Base-by-base conservation (phyloP, 163 green algal species). In the Picocystis sp. region DNA sequence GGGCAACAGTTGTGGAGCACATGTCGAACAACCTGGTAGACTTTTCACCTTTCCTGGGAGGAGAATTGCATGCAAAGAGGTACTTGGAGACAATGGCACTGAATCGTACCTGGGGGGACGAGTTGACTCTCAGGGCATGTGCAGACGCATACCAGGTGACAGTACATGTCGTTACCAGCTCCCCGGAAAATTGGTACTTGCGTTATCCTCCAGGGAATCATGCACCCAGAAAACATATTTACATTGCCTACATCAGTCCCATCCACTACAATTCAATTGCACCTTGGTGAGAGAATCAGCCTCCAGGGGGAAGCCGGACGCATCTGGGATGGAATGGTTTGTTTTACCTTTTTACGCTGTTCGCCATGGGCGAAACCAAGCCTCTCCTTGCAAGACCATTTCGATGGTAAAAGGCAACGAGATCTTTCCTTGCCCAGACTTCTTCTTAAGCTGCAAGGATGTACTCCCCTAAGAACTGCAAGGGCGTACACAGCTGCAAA, bases 191-290 rank as follows among this genome's bases (percentile, higher is more conserved):
- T 55, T 82, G 74, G 74, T 75, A 43, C 43, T 52, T 46, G 35
- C 17, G n/a, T 17, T 10, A 15, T 33, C 23, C 24, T 33, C 35
- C 2, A 25, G 24, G 22, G 14, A 3, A n/a, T 50, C 3, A 22
- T 3, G 29, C 3, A 38, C 29, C 29, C 15, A n/a, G 2, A 12
- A 44, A 47, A 1, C 12, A 35, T 13, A 12, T 52, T 11, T 88
- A 88, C 70, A 75, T 82, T 21, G 65, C 73, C 2, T 73, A 73
- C 21, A 66, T 56, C 22, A n/a, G 42, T 3, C 57, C 57, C 21
- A 45, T 86, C 5, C 78, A 87, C 62, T 87, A 86, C 69, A 84
- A 86, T 52, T 71, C 70, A 17, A 72, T 87, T 24, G 13, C 23
- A 45, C 56, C n/a, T 19, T 14, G n/a, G 55, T 56, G 8, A 59